Evolutionary conservation across 768 basidiomycete genomes (phyloP), one percentile per base, ranked within the genome.

Genomic region (Psilocybe azurescens): DNA sequence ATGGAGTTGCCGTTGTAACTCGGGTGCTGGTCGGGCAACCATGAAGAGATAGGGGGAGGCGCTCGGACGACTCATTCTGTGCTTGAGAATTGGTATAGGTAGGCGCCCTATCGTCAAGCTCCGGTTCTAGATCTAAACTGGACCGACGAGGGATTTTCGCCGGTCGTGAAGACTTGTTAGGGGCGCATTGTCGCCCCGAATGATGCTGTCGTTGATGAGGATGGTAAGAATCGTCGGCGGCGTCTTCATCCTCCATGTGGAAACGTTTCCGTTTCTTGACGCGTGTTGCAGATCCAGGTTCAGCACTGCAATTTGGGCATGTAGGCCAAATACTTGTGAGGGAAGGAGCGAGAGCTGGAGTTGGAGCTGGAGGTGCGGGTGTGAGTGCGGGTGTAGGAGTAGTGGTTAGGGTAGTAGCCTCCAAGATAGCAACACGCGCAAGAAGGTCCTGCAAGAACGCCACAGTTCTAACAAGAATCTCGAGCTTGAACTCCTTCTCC

Each of bases 401-500:
- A 14, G 0, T n/a, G n/a, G 14, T 16, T n/a, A 13, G 11, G 24
- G 59, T 67, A 56, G 70, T 69, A 28, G 54, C 59, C 62, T 84
- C 81, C 49, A 82, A 69, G 7, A 63, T 68, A 11, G 69, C 72
- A 3, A 93, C 86, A 53, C 79, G 83, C 33, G 78, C 75, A 3
- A 91, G 77, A 47, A 95, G 81, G 61, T 90, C 86, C 74, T 89
- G 82, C 75, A 95, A 83, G 75, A 88, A 93, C 1, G 85, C 74
- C 11, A 96, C 94, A 0, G 94, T 93, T 68, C 91, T 79, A 63
- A 93, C 87, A 54, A 96, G 84, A 51, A 95, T 91, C 77, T 96
- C 95, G 28, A 97, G 82, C 77, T 96, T 97, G 81, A 95, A 96
- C 75, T 96, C 94, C 70, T 92, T 92, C 68, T 90, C 91, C 73